Conservation (phyloP, 805 yeast species). For the Sporopachydermia lactativora region DNA sequence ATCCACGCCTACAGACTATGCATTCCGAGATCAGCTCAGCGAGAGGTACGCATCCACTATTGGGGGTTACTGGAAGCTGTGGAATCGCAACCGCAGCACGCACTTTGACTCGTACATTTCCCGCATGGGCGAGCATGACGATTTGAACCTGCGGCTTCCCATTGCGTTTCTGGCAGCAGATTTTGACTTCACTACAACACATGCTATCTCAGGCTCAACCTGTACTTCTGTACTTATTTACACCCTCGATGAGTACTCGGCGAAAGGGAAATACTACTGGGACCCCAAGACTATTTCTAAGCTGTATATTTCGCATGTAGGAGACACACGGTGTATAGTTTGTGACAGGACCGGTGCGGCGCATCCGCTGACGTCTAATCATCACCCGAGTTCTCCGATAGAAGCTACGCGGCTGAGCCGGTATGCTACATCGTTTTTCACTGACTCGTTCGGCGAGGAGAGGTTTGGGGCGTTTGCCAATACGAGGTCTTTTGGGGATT, state of each 20-base stretch:
- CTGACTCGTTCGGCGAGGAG: constrained; percentile 89
- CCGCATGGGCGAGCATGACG: constrained; percentile 28
- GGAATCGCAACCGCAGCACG: constrained; percentile 35
- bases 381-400: constrained; percentile 74
- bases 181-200: constrained; percentile 28
- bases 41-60: constrained; percentile 41
- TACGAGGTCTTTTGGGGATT: constrained; percentile 89
- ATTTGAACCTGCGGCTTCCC: constrained; percentile 45
- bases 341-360: constrained; percentile 74
- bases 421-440: constrained; percentile 47
- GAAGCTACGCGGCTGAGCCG: constrained; percentile 63
- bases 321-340: constrained; percentile 81
- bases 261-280: constrained; percentile 28
- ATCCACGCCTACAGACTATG: constrained; percentile 19
- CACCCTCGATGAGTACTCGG: constrained; percentile 23
- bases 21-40: constrained; percentile 30
- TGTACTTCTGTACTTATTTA: constrained; percentile 53
- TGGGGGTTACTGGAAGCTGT: constrained; percentile 78
- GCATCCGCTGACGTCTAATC: constrained; percentile 62
- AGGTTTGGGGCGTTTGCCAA: constrained; percentile 75
- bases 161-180: constrained; percentile 56
- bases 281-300: constrained; percentile 52
- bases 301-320: constrained; percentile 75
- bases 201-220: constrained; percentile 44
- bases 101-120: constrained; percentile 22